Percentiles rank a stretch among this genome's conserved stretches.
These are phyloP conservation scores for Vitis labrusca DNA, from an alignment of 164 flowering plant species.

Conservation along the genomic window DNA sequence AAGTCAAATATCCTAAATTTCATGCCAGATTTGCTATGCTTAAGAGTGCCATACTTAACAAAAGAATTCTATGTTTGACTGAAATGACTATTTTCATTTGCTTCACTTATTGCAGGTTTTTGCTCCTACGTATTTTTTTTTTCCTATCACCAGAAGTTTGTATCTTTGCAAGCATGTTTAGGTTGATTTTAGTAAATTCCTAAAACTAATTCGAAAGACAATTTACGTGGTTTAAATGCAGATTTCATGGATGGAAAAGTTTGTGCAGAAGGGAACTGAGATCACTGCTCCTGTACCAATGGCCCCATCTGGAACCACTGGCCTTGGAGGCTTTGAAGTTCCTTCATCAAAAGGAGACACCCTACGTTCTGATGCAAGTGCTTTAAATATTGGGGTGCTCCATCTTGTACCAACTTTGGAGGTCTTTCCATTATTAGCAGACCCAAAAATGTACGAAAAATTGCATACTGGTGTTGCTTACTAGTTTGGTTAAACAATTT, in stretches of 20 bases:
- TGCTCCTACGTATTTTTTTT: no score
- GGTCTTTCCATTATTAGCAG: slow-evolving; percentile 86
- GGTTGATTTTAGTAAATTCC: neutral
- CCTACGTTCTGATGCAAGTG: slow-evolving; percentile 89
- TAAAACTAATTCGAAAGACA: neutral
- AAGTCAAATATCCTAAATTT: neutral
- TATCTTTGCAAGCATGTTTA: neutral
- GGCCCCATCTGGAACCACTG: slow-evolving; percentile 90
- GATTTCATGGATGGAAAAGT: slow-evolving; percentile 99
- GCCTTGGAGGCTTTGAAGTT: slow-evolving; percentile 95
- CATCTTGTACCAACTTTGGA: slow-evolving; percentile 94
- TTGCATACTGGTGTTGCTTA: neutral
- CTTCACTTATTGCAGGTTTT: neutral
- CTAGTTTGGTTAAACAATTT: no score
- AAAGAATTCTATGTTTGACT: neutral
- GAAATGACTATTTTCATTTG: neutral
- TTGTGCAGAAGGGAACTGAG: slow-evolving; percentile 88
- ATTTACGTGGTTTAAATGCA: slow-evolving; percentile 27
- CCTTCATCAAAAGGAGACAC: slow-evolving; percentile 84
- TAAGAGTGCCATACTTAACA: neutral
- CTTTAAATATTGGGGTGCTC: slow-evolving; percentile 91
- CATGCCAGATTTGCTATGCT: neutral
- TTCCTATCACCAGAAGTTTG: no score
- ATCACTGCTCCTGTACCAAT: slow-evolving; percentile 97
- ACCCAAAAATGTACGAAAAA: slow-evolving; percentile 68